A percentile compares a stretch with the other conserved stretches of the same genome.
These are phyloP conservation scores for Nicotiana noctiflora DNA, from an alignment of 257 asterid genomes.

Conservation along the genomic window DNA sequence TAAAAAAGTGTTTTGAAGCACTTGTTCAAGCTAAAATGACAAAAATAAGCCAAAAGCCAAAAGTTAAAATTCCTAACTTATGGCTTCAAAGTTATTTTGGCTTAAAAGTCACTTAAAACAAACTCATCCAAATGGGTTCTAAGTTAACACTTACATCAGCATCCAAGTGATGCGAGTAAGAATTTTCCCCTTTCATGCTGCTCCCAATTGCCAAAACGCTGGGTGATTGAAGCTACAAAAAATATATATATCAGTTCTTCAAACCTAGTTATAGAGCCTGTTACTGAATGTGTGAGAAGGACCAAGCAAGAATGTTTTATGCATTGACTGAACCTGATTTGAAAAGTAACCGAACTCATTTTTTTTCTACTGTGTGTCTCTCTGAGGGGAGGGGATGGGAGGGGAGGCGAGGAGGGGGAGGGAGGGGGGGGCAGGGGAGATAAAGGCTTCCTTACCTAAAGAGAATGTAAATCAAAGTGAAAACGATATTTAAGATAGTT, in stretches of 20 bases:
- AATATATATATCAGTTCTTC: constrained; percentile 12
- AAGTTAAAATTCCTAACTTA: too few relatives aligned
- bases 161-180: constrained; percentile 93
- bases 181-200: constrained; percentile 95
- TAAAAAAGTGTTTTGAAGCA: too few relatives aligned
- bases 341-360: not conserved
- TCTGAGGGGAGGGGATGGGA: too few relatives aligned
- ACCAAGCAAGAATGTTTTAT: not conserved
- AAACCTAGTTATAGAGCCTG: not conserved
- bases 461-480: not conserved
- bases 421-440: not conserved
- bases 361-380: too few relatives aligned
- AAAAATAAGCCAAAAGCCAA: too few relatives aligned
- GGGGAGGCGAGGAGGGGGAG: too few relatives aligned
- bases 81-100: too few relatives aligned
- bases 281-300: not conserved
- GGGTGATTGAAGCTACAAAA: constrained; percentile 84
- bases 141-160: constrained; percentile 76
- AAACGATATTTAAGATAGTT: not conserved
- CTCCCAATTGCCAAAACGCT: constrained; percentile 98
- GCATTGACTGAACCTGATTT: not conserved
- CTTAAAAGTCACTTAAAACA: too few relatives aligned
- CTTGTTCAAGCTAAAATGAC: too few relatives aligned
- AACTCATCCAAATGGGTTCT: too few relatives aligned
- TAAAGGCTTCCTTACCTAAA: not conserved